Evolutionary conservation across 108 stramenopile genomes (phyloP).

Genomic region (Cyclotella choctawhatcheeana): DNA sequence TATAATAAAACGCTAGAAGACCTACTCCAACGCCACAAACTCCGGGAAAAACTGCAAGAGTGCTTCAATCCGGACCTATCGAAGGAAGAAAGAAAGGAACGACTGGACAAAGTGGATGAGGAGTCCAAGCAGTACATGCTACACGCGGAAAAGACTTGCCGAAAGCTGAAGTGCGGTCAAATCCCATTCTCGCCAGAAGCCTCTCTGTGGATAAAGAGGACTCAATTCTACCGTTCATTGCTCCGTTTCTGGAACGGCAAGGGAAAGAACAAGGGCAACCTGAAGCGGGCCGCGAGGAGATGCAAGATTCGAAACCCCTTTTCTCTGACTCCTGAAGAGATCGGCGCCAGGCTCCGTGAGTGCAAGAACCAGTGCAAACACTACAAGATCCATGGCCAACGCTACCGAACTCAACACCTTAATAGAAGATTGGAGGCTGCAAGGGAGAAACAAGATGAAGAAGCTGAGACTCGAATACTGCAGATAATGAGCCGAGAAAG

Average conservation of each 20-base stretch:
- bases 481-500: slow-evolving; percentile 21
- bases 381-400: slow-evolving; percentile 6
- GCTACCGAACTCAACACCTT: slow-evolving; percentile 11
- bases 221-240: slow-evolving; percentile 12
- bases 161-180: slow-evolving; percentile 12
- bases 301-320: slow-evolving; percentile 2
- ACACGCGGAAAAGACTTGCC: slow-evolving; percentile 33
- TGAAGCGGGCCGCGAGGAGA: slow-evolving; percentile 3
- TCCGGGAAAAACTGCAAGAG: background rate
- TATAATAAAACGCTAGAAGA: background rate
- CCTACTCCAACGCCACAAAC: background rate
- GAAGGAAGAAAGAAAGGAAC: background rate
- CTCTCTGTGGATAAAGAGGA: slow-evolving; percentile 17
- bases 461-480: slow-evolving; percentile 11
- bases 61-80: background rate
- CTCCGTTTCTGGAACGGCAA: background rate
- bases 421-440: background rate
- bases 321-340: background rate
- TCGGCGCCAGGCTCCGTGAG: background rate
- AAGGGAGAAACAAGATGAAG: background rate
- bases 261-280: slow-evolving; percentile 16
- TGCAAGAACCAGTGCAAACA: slow-evolving; percentile 12
- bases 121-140: slow-evolving; percentile 14
- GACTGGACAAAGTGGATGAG: slow-evolving; percentile 8
- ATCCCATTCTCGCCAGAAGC: slow-evolving; percentile 28